Base-by-base conservation (phyloP, 2,329 filamentous ascomycete genomes). In the Gremmenia infestans region DNA sequence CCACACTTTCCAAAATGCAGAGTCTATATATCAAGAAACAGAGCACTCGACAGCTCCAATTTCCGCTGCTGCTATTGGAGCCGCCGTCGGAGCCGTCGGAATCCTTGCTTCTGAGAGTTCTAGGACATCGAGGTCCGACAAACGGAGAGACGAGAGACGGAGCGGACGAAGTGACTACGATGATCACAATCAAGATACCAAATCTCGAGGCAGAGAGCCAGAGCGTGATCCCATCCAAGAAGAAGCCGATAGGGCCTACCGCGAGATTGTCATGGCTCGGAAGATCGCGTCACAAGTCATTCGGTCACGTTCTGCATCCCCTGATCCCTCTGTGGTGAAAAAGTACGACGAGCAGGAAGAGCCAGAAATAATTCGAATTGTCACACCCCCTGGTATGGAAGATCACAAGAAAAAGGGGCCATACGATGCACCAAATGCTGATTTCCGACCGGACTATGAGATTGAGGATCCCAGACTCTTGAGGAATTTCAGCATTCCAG, bases 351-450 rank as follows among this genome's bases (percentile, higher is more conserved):
- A 56, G 5, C 47, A 63, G 19, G 54, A 77, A 28, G 66, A 74
- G 4, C 64, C 67, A 52, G 67, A 70, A 47, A 70, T 70, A 2
- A 65, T 74, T 47, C 73, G 74, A 49, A 81, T 85, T 55, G 75
- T 81, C 52, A 80, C 81, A 2, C 81, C 82, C 11, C 81, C 81
- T 19, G 75, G 76, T 55, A 77, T 78, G 73, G 65, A 70, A 53
- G 73, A 77, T 35, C 70, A 74, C 5, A 74, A 75, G 42, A 64
- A 66, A 55, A 78, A 78, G 69, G 77, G 74, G 53, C 76, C 70
- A 8, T 87, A 80, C 55, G 80, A 79, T 59, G 79, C 71, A 7
- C 83, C 83, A 2, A 75, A 87, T 64, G 83, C 83, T n/a, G 83
- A 87, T 67, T 82, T 86, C 52, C 74, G 73, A 51, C 79, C 85